Evolutionary conservation across 2,329 filamentous ascomycete species (phyloP).

Genomic region (Sarocladium brachiariae): DNA sequence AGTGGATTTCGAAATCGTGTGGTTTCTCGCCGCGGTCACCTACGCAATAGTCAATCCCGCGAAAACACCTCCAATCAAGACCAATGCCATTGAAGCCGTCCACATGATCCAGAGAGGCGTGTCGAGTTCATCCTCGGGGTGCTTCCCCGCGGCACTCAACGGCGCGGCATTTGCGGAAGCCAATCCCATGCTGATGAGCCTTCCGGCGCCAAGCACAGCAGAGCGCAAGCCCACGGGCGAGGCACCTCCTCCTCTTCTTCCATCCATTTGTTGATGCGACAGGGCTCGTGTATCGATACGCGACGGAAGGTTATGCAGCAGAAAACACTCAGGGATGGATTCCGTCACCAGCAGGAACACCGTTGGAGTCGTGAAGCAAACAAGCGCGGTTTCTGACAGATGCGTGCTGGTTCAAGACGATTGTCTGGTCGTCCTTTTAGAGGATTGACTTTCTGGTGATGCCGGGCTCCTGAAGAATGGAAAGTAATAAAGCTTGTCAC

Average conservation of each 20-base stretch:
- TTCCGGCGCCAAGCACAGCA: slow-evolving; percentile 43
- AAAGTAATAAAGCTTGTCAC: too few relatives aligned
- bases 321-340: not conserved
- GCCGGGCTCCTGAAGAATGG: too few relatives aligned
- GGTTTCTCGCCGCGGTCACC: slow-evolving; percentile 24
- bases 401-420: too few relatives aligned
- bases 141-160: slow-evolving; percentile 27
- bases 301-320: not conserved
- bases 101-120: slow-evolving; percentile 75
- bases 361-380: too few relatives aligned
- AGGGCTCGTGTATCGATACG: not conserved
- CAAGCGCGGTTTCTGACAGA: too few relatives aligned
- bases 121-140: slow-evolving; percentile 48
- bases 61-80: slow-evolving; percentile 85
- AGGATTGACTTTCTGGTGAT: too few relatives aligned
- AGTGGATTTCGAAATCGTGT: not conserved
- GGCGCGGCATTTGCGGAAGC: slow-evolving; percentile 43
- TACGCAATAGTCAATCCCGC: slow-evolving; percentile 87
- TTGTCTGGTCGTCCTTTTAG: too few relatives aligned
- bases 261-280: not conserved
- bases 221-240: slow-evolving; percentile 34
- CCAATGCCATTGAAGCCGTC: slow-evolving; percentile 69
- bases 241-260: slow-evolving; percentile 1
- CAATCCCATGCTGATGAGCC: slow-evolving; percentile 42
- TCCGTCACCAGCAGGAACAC: not conserved